Evolutionary conservation across 2,329 filamentous ascomycete species (phyloP).

Genomic region (Apiospora saccharicola): DNA sequence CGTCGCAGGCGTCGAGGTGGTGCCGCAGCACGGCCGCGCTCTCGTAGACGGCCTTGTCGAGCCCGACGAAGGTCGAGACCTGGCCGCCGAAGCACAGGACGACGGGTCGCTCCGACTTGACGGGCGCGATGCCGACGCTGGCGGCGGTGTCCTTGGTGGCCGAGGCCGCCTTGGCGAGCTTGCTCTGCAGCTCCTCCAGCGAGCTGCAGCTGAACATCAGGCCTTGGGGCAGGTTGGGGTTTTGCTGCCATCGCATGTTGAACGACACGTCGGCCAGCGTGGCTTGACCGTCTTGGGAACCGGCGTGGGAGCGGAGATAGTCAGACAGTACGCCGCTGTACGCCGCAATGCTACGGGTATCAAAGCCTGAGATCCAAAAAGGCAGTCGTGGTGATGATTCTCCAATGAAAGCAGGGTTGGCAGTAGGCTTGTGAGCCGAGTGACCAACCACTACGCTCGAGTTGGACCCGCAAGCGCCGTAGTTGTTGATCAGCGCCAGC

Average conservation of each 20-base stretch:
- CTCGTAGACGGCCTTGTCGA: conserved; percentile 43
- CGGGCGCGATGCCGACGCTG: not conserved
- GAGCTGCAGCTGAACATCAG: too few species aligned
- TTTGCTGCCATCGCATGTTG: too few species aligned
- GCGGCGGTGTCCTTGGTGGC: not conserved
- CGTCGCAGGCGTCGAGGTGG: conserved; percentile 33
- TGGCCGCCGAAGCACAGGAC: conserved; percentile 49
- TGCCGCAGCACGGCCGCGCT: conserved; percentile 32
- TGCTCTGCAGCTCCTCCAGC: too few species aligned
- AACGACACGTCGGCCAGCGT: too few species aligned
- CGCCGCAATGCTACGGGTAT: too few species aligned
- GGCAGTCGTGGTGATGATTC: conserved; percentile 14
- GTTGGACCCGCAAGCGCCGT: conserved; percentile 34
- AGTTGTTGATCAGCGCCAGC: conserved; percentile 29
- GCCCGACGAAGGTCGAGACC: conserved; percentile 38
- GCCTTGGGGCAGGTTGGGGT: too few species aligned
- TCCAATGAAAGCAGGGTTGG: not conserved
- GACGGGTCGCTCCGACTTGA: conserved; percentile 34
- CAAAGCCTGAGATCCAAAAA: too few species aligned
- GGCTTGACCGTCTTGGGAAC: too few species aligned
- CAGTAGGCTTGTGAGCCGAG: not conserved
- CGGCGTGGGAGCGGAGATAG: too few species aligned
- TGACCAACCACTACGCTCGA: conserved; percentile 29
- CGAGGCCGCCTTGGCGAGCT: not conserved
- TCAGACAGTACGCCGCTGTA: too few species aligned